A percentile compares a stretch with the other conserved stretches of the same genome.
phyloP scores from a whole-genome alignment of 257 asterid genomes.

The Fraxinus quadrangulata region DNA sequence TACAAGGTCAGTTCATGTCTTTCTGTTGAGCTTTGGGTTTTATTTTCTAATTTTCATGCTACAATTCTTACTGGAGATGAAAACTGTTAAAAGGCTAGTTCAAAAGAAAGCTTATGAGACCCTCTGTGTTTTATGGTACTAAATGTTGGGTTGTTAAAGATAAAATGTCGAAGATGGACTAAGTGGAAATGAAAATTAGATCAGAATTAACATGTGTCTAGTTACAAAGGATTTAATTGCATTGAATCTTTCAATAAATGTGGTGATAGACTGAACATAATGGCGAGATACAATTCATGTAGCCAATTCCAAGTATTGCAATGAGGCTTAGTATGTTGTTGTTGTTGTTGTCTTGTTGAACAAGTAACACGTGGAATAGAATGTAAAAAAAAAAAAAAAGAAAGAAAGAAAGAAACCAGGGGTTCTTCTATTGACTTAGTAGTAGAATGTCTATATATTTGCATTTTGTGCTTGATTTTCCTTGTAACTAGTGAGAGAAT shows the following conservation, averaged over 20 bases:
- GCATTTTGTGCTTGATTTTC: background rate
- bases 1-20: slow-evolving; percentile 55
- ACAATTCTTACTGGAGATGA: slow-evolving; percentile 3
- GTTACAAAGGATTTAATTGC: background rate
- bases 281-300: background rate
- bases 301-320: background rate
- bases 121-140: background rate
- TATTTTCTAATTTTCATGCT: background rate
- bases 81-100: background rate
- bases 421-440: background rate
- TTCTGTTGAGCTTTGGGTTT: background rate
- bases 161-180: background rate
- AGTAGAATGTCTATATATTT: no score
- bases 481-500: background rate
- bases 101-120: background rate
- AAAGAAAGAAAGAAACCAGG: no score
- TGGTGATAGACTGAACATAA: background rate
- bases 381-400: no score
- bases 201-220: background rate
- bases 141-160: background rate
- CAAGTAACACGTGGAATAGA: no score
- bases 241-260: background rate
- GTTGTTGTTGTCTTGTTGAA: no score
- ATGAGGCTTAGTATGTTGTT: background rate
- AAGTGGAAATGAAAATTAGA: background rate